phyloP scores from a whole-genome alignment of 2,329 filamentous ascomycete species.

The Fusarium sp. region DNA sequence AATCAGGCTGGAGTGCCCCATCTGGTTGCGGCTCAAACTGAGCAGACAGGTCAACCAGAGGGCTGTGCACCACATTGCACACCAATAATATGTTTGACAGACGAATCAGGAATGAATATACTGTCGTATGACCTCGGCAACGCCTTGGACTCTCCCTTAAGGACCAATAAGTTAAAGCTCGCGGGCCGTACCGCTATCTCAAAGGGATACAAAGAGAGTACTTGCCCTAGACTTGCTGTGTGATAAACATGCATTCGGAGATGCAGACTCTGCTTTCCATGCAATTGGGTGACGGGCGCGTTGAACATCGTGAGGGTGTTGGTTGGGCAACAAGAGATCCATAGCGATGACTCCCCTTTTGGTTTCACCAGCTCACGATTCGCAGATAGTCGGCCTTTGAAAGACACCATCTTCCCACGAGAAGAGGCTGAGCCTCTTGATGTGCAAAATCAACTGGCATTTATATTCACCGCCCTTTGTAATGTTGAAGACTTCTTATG shows the following conservation, averaged over 20 bases:
- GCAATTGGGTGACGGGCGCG: neutral
- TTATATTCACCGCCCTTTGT: constrained; percentile 25
- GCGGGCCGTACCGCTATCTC: constrained; percentile 10
- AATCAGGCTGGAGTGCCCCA: neutral
- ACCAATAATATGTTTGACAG: neutral
- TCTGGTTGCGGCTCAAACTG: constrained; percentile 1
- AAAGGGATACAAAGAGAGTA: constrained; percentile 20
- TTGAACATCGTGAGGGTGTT: constrained; percentile 10
- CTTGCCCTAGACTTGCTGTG: constrained; percentile 10
- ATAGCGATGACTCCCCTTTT: constrained; percentile 1
- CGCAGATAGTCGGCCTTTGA: neutral
- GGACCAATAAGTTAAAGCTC: neutral
- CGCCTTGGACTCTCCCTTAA: neutral
- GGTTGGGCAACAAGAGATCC: constrained; percentile 11
- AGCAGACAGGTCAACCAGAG: neutral
- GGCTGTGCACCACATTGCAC: constrained; percentile 1
- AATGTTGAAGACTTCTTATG: neutral
- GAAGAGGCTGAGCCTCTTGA: constrained; percentile 19
- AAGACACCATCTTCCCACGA: neutral
- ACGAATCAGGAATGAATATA: constrained; percentile 6
- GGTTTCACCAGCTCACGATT: constrained; percentile 18
- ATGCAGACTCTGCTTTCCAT: neutral
- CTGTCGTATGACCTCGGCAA: constrained; percentile 4
- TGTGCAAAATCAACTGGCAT: neutral
- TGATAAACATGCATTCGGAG: neutral